These are phyloP conservation scores for Dactylellina leptospora DNA, from an alignment of 2,329 filamentous ascomycete genomes.

Conservation along the genomic window DNA sequence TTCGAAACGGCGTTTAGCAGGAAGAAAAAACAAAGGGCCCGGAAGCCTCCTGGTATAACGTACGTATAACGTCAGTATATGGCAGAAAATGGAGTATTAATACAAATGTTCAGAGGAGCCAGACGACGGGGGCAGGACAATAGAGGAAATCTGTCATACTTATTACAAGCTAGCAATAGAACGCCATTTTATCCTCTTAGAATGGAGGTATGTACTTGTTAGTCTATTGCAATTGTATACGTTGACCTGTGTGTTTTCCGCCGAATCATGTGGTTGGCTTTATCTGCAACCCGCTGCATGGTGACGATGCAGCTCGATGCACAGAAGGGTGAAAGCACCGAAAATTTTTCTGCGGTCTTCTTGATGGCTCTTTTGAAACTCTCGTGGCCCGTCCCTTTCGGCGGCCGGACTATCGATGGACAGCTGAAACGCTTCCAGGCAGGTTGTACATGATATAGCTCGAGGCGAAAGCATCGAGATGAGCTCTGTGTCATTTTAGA, in stretches of 20 bases:
- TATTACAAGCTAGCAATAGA: constrained; percentile 4
- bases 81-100: neutral
- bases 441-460: neutral
- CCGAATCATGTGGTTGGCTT: constrained; percentile 52
- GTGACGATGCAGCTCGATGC: constrained; percentile 53
- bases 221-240: constrained; percentile 12
- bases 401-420: constrained; percentile 20
- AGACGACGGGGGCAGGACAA: neutral
- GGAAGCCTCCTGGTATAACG: too few relatives aligned
- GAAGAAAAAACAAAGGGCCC: neutral
- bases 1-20: constrained; percentile 11
- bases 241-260: constrained; percentile 11
- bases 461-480: too few relatives aligned
- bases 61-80: constrained; percentile 24
- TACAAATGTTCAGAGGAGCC: neutral
- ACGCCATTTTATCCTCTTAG: constrained; percentile 17
- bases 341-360: constrained; percentile 42
- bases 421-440: neutral
- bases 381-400: constrained; percentile 13
- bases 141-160: constrained; percentile 41
- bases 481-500: constrained; percentile 28
- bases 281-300: constrained; percentile 52
- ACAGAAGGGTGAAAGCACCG: constrained; percentile 38
- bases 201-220: constrained; percentile 20
- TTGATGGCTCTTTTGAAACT: constrained; percentile 27